These are phyloP conservation scores for Paramecium biaurelia DNA, from an alignment of 73 alveolate species.

Conservation along the genomic window DNA sequence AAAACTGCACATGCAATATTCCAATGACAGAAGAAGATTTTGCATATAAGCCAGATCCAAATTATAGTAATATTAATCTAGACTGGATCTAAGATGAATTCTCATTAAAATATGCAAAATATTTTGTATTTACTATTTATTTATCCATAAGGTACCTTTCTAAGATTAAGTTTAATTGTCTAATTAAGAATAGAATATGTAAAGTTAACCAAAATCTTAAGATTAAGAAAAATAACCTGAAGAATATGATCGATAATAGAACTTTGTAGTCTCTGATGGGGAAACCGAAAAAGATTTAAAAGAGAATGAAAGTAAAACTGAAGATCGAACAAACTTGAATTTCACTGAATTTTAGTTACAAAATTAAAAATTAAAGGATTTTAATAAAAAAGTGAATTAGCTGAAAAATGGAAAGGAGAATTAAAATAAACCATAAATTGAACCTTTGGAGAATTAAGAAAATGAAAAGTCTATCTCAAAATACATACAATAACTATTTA, in stretches of 20 bases:
- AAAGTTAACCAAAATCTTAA: background rate
- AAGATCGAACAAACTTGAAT: background rate
- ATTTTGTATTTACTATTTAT: background rate
- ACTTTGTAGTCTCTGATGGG: background rate
- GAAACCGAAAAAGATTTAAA: background rate
- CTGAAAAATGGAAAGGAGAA: background rate
- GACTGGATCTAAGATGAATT: background rate
- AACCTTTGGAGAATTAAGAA: background rate
- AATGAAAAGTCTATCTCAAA: background rate
- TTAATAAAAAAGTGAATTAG: background rate
- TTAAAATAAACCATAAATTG: background rate
- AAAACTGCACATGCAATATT: background rate
- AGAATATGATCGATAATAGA: background rate
- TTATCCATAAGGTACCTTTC: background rate
- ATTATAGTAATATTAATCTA: background rate
- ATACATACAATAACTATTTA: background rate
- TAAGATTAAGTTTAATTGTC: background rate
- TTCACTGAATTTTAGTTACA: background rate
- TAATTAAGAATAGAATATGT: background rate
- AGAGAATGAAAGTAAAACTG: background rate
- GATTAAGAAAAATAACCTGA: background rate
- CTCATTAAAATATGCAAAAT: background rate
- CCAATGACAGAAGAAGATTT: slow-evolving; percentile 23
- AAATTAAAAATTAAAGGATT: background rate
- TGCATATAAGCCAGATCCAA: slow-evolving; percentile 7